Evolutionary conservation across 169 alveolate species (phyloP).

Genomic region (Theileria annulata): DNA sequence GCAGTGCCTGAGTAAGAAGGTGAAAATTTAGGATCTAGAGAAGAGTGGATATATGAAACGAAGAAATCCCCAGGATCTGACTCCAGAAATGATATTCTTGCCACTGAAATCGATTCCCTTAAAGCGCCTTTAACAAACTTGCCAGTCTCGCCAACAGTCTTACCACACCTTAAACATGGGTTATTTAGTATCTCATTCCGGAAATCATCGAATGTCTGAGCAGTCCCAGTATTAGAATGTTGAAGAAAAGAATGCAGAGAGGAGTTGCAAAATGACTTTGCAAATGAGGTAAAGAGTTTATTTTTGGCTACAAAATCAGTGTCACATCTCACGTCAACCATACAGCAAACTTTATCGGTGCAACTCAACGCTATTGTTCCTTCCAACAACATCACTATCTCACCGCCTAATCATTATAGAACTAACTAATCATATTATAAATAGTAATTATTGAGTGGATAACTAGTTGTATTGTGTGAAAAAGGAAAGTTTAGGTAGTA

Average conservation of each 20-base stretch:
- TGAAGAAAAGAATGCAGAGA: background rate
- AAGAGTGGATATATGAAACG: constrained; percentile 36
- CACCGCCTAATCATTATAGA: background rate
- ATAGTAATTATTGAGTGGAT: too few species aligned
- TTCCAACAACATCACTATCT: constrained; percentile 31
- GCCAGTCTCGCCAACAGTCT: constrained; percentile 37
- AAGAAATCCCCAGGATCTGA: constrained; percentile 14
- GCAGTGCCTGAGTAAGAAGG: constrained; percentile 36
- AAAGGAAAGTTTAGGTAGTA: too few species aligned
- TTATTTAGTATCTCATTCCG: background rate
- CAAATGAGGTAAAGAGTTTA: constrained; percentile 19
- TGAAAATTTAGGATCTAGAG: constrained; percentile 16
- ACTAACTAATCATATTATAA: too few species aligned
- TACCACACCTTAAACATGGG: constrained; percentile 23
- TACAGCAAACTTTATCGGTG: constrained; percentile 6
- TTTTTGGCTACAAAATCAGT: constrained; percentile 49
- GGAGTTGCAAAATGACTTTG: constrained; percentile 43
- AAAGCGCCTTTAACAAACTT: constrained; percentile 17
- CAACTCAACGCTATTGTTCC: constrained; percentile 36
- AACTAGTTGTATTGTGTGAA: too few species aligned
- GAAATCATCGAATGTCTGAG: background rate
- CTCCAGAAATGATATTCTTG: constrained; percentile 36
- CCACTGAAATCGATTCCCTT: constrained; percentile 21
- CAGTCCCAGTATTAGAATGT: background rate
- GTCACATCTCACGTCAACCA: constrained; percentile 46